These are phyloP conservation scores for Leccinum subgranulosum DNA, from an alignment of 768 basidiomycete genomes.

Conservation along the genomic window DNA sequence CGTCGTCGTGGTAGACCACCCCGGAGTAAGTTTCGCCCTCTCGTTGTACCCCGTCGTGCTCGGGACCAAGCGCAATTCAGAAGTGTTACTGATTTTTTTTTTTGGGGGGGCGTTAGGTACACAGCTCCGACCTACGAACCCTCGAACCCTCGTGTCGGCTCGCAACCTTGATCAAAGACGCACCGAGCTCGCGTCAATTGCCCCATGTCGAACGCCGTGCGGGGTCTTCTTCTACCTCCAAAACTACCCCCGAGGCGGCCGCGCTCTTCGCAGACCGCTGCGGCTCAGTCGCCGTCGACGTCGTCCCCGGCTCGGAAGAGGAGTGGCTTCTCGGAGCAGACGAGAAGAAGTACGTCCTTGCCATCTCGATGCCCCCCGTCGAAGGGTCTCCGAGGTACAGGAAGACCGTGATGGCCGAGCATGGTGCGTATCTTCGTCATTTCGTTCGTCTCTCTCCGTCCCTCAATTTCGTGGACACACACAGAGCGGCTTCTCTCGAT, in stretches of 20 bases:
- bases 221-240: conserved; percentile 20
- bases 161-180: conserved; percentile 41
- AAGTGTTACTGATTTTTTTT: too few species aligned
- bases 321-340: conserved; percentile 35
- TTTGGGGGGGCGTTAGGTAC: conserved; percentile 18
- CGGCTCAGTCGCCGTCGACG: conserved; percentile 45
- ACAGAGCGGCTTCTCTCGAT: conserved; percentile 44
- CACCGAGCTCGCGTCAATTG: conserved; percentile 58
- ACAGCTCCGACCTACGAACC: conserved; percentile 70
- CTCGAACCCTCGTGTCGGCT: conserved; percentile 53
- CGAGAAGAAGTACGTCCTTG: conserved; percentile 51
- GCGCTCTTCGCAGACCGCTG: conserved; percentile 50
- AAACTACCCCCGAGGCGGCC: conserved; percentile 33
- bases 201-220: conserved; percentile 48
- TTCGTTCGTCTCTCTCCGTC: not conserved
- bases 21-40: conserved; percentile 54
- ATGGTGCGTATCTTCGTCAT: conserved; percentile 43
- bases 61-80: not conserved
- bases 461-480: conserved; percentile 4
- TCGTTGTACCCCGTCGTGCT: not conserved
- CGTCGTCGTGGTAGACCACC: conserved; percentile 66
- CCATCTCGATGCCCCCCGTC: conserved; percentile 50
- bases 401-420: conserved; percentile 46
- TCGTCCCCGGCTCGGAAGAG: conserved; percentile 38
- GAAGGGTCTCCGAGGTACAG: conserved; percentile 41